These are phyloP conservation scores for Boletus rex-veris DNA, from an alignment of 768 basidiomycete species.

Conservation along the genomic window DNA sequence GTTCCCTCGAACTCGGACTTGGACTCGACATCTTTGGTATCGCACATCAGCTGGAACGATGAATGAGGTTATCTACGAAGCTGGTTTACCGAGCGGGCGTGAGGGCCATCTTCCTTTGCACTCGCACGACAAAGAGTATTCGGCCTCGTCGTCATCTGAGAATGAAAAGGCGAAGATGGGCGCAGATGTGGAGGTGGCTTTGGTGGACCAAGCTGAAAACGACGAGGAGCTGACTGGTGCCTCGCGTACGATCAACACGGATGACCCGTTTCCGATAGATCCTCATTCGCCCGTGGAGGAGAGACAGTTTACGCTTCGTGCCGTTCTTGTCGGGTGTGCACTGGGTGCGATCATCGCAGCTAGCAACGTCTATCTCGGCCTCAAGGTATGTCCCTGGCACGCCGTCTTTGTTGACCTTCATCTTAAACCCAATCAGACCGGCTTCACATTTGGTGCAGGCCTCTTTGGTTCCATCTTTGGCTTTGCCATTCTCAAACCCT, in stretches of 20 bases:
- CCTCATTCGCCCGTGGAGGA: slow-evolving; percentile 39
- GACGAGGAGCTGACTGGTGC: not conserved
- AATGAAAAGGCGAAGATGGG: not conserved
- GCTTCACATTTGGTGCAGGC: slow-evolving; percentile 62
- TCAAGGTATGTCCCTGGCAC: slow-evolving; percentile 37
- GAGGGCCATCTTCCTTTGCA: not conserved
- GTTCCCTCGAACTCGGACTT: not conserved
- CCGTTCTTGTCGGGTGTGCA: slow-evolving; percentile 46
- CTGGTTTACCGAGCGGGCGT: not conserved
- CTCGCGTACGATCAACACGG: slow-evolving; percentile 19
- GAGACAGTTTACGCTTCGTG: slow-evolving; percentile 51
- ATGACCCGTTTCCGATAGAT: slow-evolving; percentile 51
- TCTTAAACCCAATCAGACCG: slow-evolving; percentile 36
- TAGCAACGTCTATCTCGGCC: slow-evolving; percentile 63
- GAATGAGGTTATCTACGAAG: not conserved
- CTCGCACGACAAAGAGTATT: not conserved
- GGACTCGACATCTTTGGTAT: not conserved
- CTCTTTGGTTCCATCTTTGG: slow-evolving; percentile 43
- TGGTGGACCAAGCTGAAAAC: not conserved
- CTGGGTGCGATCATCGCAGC: slow-evolving; percentile 57
- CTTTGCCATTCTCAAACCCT: slow-evolving; percentile 56
- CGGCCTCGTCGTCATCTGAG: not conserved
- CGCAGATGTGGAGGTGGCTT: slow-evolving; percentile 1
- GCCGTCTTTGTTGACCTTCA: not conserved
- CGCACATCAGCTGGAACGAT: not conserved